Evolutionary conservation across 2,329 filamentous ascomycete species (phyloP).

Genomic region (Aphanocladium album): DNA sequence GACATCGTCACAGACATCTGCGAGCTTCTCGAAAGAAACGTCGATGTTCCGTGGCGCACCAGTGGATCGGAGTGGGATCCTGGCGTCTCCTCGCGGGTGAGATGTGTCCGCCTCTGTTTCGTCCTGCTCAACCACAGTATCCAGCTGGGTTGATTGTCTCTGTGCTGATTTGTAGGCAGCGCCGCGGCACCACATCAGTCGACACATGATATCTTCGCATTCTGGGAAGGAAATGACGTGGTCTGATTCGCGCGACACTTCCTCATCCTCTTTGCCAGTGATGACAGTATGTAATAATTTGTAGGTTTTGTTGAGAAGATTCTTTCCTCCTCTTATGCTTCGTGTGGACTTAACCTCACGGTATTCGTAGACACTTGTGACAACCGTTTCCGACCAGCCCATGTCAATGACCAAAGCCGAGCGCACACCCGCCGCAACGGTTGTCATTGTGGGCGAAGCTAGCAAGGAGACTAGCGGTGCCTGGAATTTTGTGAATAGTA

Average conservation of each 20-base stretch:
- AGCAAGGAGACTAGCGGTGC: conserved; percentile 76
- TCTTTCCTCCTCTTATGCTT: conserved; percentile 69
- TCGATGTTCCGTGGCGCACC: conserved; percentile 50
- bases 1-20: conserved; percentile 68
- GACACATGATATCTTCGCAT: conserved; percentile 71
- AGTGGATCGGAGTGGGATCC: conserved; percentile 43
- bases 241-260: conserved; percentile 22
- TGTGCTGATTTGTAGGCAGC: conserved; percentile 28
- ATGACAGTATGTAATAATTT: conserved; percentile 45
- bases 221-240: conserved; percentile 63
- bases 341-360: conserved; percentile 69
- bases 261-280: conserved; percentile 26
- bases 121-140: conserved; percentile 54
- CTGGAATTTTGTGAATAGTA: conserved; percentile 76
- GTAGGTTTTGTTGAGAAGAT: conserved; percentile 65
- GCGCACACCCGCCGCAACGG: conserved; percentile 75
- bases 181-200: conserved; percentile 69
- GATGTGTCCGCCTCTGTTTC: conserved; percentile 38
- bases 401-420: conserved; percentile 86
- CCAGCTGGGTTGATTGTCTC: conserved; percentile 33
- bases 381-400: conserved; percentile 84
- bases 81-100: conserved; percentile 19
- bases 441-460: conserved; percentile 67
- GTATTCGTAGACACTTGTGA: conserved; percentile 87
- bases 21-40: conserved; percentile 64